Percentiles rank a stretch among this genome's conserved stretches.
Conservation (phyloP, 805 yeast species). For the Starmerella roubikii region DNA sequence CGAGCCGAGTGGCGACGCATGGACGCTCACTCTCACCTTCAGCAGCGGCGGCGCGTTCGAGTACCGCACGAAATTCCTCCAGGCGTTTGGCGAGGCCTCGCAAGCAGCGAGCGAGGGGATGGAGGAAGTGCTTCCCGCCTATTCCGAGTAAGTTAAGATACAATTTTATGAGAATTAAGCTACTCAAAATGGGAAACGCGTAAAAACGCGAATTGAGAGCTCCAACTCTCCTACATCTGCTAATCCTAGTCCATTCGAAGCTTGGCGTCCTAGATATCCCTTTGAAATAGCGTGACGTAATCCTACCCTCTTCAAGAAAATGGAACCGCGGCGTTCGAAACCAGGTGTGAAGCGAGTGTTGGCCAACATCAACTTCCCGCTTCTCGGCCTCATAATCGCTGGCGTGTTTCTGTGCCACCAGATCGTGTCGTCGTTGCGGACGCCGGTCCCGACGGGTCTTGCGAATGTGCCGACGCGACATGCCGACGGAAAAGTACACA, state of each 20-base stretch:
- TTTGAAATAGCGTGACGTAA: too few species aligned
- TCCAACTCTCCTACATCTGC: too few species aligned
- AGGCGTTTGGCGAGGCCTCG: conserved; percentile 5
- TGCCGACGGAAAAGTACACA: conserved; percentile 19
- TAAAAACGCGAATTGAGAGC: too few species aligned
- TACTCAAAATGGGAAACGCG: too few species aligned
- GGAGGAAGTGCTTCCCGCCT: conserved; percentile 19
- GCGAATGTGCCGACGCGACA: conserved; percentile 20
- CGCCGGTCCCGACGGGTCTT: conserved; percentile 16
- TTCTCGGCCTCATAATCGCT: conserved; percentile 5
- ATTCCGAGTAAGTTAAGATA: conserved; percentile 5
- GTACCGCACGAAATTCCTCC: conserved; percentile 15
- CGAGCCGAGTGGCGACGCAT: conserved; percentile 12
- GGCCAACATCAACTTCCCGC: conserved; percentile 24
- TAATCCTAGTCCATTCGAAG: too few species aligned
- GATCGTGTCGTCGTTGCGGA: conserved; percentile 12
- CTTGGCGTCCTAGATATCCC: too few species aligned
- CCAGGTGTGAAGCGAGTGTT: conserved; percentile 4
- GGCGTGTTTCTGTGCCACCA: conserved; percentile 9
- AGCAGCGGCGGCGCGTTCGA: conserved; percentile 25
- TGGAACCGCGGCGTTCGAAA: conserved; percentile 15
- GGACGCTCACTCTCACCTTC: conserved; percentile 22
- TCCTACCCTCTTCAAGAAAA: too few species aligned
- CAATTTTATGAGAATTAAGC: neutral
- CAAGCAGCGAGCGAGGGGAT: conserved; percentile 16